Percentiles rank a stretch among this genome's conserved stretches.
Evolutionary conservation across 1,284 basidiomycete genomes (phyloP).

Genomic region (Ceraceosorus bombacis): DNA sequence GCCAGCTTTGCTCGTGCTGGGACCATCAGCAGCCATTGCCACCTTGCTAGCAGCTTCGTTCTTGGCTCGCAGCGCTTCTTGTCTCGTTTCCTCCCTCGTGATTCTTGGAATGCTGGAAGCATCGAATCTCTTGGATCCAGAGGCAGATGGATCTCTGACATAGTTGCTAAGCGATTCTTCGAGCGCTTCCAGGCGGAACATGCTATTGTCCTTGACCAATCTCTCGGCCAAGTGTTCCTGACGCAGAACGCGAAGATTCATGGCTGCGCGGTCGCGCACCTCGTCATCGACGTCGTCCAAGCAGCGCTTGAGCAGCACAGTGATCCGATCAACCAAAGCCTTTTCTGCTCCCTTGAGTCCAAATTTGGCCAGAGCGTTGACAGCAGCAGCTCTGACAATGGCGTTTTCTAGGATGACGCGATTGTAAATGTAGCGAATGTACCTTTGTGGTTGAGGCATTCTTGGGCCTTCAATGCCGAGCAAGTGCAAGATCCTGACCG

Average conservation of each 20-base stretch:
- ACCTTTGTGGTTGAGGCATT: conserved; percentile 89
- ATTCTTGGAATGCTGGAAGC: conserved; percentile 34
- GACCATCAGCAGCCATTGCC: conserved; percentile 40
- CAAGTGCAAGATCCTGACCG: conserved; percentile 88
- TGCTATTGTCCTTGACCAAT: conserved; percentile 79
- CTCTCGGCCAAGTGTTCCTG: conserved; percentile 71
- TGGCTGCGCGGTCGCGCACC: conserved; percentile 91
- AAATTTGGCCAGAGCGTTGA: conserved; percentile 90
- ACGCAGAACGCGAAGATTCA: conserved; percentile 70
- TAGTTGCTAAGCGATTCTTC: conserved; percentile 38
- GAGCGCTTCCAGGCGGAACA: conserved; percentile 40
- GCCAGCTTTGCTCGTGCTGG: conserved; percentile 15
- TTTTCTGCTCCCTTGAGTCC: conserved; percentile 65
- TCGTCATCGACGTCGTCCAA: conserved; percentile 98
- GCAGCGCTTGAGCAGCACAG: conserved; percentile 65
- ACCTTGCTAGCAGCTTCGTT: conserved; percentile 38
- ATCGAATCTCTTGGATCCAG: conserved; percentile 31
- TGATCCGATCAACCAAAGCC: conserved; percentile 73
- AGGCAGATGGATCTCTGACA: conserved; percentile 28
- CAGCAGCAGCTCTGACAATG: conserved; percentile 92
- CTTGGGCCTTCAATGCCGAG: conserved; percentile 94
- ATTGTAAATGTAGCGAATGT: conserved; percentile 99
- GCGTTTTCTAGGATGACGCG: conserved; percentile 98
- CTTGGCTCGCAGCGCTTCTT: conserved; percentile 41
- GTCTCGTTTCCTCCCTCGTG: conserved; percentile 34